Conservation (phyloP, 148 eudicot species). For the Persicaria tinctoria region DNA sequence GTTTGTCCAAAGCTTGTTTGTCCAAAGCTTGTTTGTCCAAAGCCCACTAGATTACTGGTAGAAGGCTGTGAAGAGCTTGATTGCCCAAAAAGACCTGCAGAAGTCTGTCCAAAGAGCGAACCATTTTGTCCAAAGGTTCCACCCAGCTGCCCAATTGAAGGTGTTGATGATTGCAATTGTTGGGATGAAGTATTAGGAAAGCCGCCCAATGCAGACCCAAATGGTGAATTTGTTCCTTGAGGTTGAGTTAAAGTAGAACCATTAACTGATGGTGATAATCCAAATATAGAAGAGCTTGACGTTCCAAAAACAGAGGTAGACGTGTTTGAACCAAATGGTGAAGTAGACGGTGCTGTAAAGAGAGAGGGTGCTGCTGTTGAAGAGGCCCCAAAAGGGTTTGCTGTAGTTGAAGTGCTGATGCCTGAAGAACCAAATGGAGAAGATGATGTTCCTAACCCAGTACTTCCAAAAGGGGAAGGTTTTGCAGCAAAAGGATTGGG, state of each 20-base stretch:
- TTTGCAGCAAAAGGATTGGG: conserved; percentile 42
- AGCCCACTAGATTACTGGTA: conserved; percentile 39
- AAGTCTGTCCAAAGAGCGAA: conserved; percentile 46
- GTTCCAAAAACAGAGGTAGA: conserved; percentile 62
- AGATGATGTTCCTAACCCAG: conserved; percentile 56
- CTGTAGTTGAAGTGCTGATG: conserved; percentile 40
- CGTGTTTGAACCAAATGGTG: conserved; percentile 51
- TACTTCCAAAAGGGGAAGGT: conserved; percentile 39
- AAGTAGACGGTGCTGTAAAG: conserved; percentile 47
- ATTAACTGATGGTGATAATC: conserved; percentile 49
- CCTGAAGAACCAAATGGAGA: conserved; percentile 55
- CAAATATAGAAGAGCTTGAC: conserved; percentile 50
- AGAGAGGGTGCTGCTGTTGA: conserved; percentile 50
- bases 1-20: conserved; percentile 21
- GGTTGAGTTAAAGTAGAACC: conserved; percentile 44
- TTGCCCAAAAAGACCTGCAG: conserved; percentile 28
- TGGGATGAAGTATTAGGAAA: conserved; percentile 65
- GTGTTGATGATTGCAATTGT: conserved; percentile 61
- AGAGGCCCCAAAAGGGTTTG: conserved; percentile 61
- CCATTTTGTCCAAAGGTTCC: conserved; percentile 60
- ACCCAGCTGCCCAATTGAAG: conserved; percentile 64
- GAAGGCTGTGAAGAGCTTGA: conserved; percentile 41
- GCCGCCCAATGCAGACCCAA: conserved; percentile 41
- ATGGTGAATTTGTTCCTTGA: conserved; percentile 38
- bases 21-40: conserved; percentile 31